Evolutionary conservation across 2,329 filamentous ascomycete species (phyloP).

Genomic region (Achaetomium macrosporum): DNA sequence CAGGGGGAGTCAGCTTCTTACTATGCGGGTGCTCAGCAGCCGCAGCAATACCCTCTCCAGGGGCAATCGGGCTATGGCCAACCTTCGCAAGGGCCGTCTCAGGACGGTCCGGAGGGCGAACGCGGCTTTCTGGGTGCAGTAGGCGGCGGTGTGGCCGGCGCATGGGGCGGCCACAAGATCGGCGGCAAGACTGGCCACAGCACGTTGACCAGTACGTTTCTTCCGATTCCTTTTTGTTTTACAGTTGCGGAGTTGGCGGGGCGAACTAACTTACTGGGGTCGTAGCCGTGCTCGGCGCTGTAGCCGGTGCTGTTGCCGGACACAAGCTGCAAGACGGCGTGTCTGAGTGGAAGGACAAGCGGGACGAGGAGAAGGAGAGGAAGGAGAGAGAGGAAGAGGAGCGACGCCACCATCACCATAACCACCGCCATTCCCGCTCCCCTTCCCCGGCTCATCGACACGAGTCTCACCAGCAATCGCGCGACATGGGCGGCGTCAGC

Average conservation of each 20-base stretch:
- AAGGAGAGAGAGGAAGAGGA: conserved; percentile 26
- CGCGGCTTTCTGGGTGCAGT: conserved; percentile 37
- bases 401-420: conserved; percentile 13
- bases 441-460: background rate
- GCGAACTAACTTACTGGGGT: background rate
- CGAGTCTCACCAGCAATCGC: background rate
- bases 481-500: conserved; percentile 9
- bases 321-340: conserved; percentile 38
- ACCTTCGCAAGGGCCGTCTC: too few relatives aligned
- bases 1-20: conserved; percentile 16
- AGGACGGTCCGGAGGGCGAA: conserved; percentile 32
- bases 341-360: conserved; percentile 35
- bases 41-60: conserved; percentile 2
- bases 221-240: background rate
- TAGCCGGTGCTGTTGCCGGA: conserved; percentile 38
- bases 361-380: conserved; percentile 33
- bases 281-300: conserved; percentile 32
- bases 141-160: conserved; percentile 37
- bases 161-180: conserved; percentile 36
- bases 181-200: conserved; percentile 30
- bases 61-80: conserved; percentile 1
- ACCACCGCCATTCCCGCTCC: background rate
- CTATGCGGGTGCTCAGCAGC: conserved; percentile 10
- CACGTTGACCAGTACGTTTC: conserved; percentile 28
- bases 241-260: too few relatives aligned